Base-by-base conservation (phyloP, 352 stramenopile species). In the Globisporangium okanoganense region DNA sequence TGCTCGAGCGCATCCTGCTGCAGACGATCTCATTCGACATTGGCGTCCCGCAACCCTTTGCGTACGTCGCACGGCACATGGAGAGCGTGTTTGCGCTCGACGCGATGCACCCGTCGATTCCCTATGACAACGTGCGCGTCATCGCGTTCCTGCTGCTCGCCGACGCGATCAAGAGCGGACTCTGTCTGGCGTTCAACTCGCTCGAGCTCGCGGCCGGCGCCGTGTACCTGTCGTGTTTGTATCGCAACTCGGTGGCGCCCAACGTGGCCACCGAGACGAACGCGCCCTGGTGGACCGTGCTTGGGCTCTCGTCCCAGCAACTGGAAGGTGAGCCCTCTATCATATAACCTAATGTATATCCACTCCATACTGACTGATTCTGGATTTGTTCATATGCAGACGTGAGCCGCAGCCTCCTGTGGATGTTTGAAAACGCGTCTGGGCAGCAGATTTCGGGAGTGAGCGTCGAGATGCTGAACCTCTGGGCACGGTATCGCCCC, bases 21-120 rank as follows among this genome's bases (percentile, higher is more conserved):
- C 82, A 90, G 50, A 90, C 82, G 29, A 68, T 94, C 14, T 80
- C 75, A 24, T 94, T 92, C 53, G 77, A 94, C 48, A 67, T 94
- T 20, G 71, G 71, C n/a, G 67, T 82, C 2, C 73, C 84, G 16
- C 78, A 92, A 64, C 82, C 84, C 0, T 89, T 87, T 60, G 69
- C 77, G 18, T 87, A 89, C 49, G 74, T 91, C 9, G 59, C 75
- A 24, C 72, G 64, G 5, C 66, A 67, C 18, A 78, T 92, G 73
- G 78, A 88, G 48, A 58, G 56, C 3, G 27, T 92, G 14, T 85
- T 89, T 51, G 66, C 69, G 10, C 59, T 90, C 16, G 73, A 89
- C 16, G 78, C 82, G 2, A 76, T 89, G 56, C 71, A 93, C 47
- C 63, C 75, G 2, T 66, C 73, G 20, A 71, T 85, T 16, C 61